These are phyloP conservation scores for Forsythia viridissima DNA, from an alignment of 257 asterid species.

Conservation along the genomic window DNA sequence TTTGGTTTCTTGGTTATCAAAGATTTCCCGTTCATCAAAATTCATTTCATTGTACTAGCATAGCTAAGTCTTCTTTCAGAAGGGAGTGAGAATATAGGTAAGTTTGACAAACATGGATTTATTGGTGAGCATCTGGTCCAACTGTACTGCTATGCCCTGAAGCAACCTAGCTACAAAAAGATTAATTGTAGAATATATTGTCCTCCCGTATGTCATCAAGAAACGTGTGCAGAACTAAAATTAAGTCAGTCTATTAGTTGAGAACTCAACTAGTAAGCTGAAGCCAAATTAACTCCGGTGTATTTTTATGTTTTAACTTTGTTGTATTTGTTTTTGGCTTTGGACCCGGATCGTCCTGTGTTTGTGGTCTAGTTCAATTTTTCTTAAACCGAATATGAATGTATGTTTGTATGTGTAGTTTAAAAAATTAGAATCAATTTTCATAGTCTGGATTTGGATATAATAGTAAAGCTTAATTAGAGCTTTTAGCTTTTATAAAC, in stretches of 20 bases:
- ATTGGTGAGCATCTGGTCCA: not conserved
- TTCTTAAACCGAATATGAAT: no score
- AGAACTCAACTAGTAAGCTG: not conserved
- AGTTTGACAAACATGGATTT: not conserved
- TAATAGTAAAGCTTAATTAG: no score
- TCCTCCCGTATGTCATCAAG: not conserved
- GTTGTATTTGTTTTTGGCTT: not conserved
- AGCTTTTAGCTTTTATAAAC: no score
- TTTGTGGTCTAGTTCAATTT: no score
- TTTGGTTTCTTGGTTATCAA: not conserved
- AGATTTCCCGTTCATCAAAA: not conserved
- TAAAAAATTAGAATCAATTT: no score
- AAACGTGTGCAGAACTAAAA: not conserved
- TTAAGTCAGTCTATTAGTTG: not conserved
- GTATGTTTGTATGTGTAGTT: no score
- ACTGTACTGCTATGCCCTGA: slow-evolving; percentile 7
- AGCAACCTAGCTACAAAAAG: not conserved
- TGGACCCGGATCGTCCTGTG: no score
- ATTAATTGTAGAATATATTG: not conserved
- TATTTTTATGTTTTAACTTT: not conserved
- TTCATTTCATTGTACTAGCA: not conserved
- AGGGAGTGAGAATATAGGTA: not conserved
- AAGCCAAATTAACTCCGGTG: not conserved
- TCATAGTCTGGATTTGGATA: no score
- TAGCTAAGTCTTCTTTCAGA: not conserved